phyloP scores from a whole-genome alignment of 805 yeast genomes.

The Ogataea kodamae region DNA sequence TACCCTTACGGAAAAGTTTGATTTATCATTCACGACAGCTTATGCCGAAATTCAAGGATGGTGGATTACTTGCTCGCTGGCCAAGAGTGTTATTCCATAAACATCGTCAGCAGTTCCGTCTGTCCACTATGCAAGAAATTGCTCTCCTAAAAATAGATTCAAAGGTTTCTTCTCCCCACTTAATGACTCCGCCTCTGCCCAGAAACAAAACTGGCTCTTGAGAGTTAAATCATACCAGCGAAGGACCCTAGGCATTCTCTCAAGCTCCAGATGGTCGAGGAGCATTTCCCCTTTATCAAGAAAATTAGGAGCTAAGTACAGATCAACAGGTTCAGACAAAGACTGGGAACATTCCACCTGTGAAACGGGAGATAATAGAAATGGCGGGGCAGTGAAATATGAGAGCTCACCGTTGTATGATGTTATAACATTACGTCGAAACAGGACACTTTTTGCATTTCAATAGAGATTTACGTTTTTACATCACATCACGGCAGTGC shows the following conservation, averaged over 20 bases:
- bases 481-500: no score
- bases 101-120: conserved; percentile 45
- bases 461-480: no score
- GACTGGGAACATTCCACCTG: conserved; percentile 88
- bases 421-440: conserved; percentile 64
- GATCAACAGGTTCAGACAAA: conserved; percentile 92
- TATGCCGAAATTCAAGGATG: conserved; percentile 98
- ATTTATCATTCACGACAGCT: conserved; percentile 65
- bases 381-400: conserved; percentile 95
- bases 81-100: conserved; percentile 70
- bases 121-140: conserved; percentile 86
- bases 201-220: conserved; percentile 89
- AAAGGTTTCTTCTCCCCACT: conserved; percentile 98
- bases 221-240: conserved; percentile 90
- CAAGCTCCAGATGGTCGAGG: conserved; percentile 49
- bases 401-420: conserved; percentile 92
- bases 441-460: conserved; percentile 3
- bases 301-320: conserved; percentile 68
- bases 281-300: conserved; percentile 38
- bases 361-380: conserved; percentile 87
- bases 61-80: conserved; percentile 93
- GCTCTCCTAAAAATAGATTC: conserved; percentile 94
- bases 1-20: conserved; percentile 78
- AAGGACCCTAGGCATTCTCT: conserved; percentile 76
- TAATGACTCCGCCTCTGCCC: conserved; percentile 83